Percentiles rank a stretch among this genome's conserved stretches.
Conservation (phyloP, 345 rosid species). For the Eucalyptus tenuipes region DNA sequence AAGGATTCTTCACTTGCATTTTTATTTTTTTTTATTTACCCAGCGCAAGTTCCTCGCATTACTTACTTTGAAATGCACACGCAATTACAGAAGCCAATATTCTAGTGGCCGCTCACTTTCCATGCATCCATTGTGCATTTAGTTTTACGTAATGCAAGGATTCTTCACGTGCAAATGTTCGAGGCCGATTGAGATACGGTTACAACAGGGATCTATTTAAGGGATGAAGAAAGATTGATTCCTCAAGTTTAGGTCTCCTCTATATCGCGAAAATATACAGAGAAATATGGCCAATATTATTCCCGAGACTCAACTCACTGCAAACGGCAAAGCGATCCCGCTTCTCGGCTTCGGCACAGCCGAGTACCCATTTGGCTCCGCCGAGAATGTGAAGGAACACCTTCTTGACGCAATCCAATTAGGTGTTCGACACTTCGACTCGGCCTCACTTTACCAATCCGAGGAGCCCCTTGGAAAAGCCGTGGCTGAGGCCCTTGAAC, state of each 20-base stretch:
- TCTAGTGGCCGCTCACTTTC: neutral
- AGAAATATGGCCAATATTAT: neutral
- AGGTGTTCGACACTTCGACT: conserved; percentile 27
- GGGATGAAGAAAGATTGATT: neutral
- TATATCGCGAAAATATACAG: neutral
- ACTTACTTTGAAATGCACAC: neutral
- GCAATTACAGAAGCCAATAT: neutral
- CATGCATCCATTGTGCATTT: neutral
- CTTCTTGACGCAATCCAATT: conserved; percentile 11
- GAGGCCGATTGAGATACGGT: neutral
- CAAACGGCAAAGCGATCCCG: neutral
- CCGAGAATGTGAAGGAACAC: neutral
- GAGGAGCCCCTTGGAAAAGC: conserved; percentile 28
- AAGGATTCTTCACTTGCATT: neutral
- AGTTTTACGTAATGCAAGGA: neutral
- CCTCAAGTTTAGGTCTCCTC: neutral
- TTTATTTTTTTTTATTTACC: no score
- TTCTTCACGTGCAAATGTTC: neutral
- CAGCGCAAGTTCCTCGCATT: neutral
- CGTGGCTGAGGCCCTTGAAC: conserved; percentile 12
- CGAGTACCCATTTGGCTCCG: neutral
- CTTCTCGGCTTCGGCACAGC: conserved; percentile 7
- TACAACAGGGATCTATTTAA: neutral
- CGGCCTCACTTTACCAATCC: conserved; percentile 5
- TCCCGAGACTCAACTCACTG: neutral